These are phyloP conservation scores for Sistotremastrum niveocremeum DNA, from an alignment of 768 basidiomycete species.

Conservation along the genomic window DNA sequence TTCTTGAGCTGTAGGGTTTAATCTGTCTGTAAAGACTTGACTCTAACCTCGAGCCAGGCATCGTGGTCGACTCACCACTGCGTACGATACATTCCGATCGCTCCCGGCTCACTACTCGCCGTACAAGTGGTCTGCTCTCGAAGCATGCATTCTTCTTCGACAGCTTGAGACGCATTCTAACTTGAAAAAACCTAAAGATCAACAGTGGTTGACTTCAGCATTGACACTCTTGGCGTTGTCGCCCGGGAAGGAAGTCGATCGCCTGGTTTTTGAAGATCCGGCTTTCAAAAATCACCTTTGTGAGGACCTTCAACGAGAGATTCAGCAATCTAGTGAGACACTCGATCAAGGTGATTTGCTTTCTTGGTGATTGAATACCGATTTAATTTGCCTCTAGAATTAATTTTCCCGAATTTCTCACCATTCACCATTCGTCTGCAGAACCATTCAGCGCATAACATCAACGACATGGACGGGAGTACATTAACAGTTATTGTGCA, in stretches of 20 bases:
- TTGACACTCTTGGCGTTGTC: slow-evolving; percentile 65
- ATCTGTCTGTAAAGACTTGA: slow-evolving; percentile 5
- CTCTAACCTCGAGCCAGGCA: slow-evolving; percentile 30
- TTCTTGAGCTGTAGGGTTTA: slow-evolving; percentile 67
- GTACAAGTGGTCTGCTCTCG: slow-evolving; percentile 67
- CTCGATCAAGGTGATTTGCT: neutral
- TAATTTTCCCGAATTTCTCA: no score
- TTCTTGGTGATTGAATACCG: neutral
- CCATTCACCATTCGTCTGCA: no score
- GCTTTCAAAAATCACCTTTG: slow-evolving; percentile 43
- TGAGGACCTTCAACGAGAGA: slow-evolving; percentile 21
- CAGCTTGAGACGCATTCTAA: slow-evolving; percentile 55
- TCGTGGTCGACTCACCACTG: slow-evolving; percentile 47
- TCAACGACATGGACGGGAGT: no score
- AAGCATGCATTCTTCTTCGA: slow-evolving; percentile 64
- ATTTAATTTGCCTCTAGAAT: neutral
- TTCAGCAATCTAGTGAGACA: neutral
- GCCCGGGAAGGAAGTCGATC: slow-evolving; percentile 38
- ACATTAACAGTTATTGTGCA: no score
- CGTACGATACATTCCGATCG: slow-evolving; percentile 59
- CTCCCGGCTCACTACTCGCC: slow-evolving; percentile 81
- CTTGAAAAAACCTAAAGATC: slow-evolving; percentile 44
- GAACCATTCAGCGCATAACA: no score
- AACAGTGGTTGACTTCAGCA: slow-evolving; percentile 70
- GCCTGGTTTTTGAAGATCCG: slow-evolving; percentile 36